A percentile compares a stretch with the other conserved stretches of the same genome.
phyloP scores from a whole-genome alignment of 1,284 basidiomycete species.

The Pseudozyma sp. region DNA sequence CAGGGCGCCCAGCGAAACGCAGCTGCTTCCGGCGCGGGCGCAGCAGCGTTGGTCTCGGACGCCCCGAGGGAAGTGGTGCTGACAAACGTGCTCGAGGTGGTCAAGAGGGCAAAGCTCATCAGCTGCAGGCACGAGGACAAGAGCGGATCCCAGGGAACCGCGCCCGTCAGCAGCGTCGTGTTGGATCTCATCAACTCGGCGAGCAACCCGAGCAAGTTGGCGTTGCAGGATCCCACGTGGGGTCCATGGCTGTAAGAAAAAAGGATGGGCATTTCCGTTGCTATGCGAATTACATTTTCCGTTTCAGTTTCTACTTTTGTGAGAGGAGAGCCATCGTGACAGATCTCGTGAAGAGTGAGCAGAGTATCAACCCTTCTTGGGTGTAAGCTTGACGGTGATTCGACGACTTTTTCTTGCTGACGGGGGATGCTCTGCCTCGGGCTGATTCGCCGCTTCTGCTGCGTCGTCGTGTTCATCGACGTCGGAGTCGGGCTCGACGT shows the following conservation, averaged over 20 bases:
- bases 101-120: constrained; percentile 85
- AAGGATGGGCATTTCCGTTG: background rate
- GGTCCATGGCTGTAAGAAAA: constrained; percentile 35
- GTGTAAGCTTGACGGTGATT: constrained; percentile 23
- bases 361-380: constrained; percentile 6
- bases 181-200: constrained; percentile 81
- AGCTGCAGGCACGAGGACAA: constrained; percentile 84
- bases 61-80: constrained; percentile 77
- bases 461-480: constrained; percentile 9
- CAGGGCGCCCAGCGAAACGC: constrained; percentile 58
- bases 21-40: constrained; percentile 10
- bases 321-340: background rate
- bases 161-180: constrained; percentile 77
- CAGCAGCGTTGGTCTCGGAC: constrained; percentile 36
- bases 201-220: constrained; percentile 72
- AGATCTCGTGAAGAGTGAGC: background rate
- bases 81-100: constrained; percentile 81
- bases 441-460: background rate
- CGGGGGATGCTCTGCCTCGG: background rate
- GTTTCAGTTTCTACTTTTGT: background rate
- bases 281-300: background rate
- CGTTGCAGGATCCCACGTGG: constrained; percentile 70
- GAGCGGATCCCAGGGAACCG: constrained; percentile 58
- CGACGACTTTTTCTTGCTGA: constrained; percentile 6
- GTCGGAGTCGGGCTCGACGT: constrained; percentile 14